Evolutionary conservation across 1,284 basidiomycete genomes (phyloP).

Genomic region (Cryptococcus sp.): DNA sequence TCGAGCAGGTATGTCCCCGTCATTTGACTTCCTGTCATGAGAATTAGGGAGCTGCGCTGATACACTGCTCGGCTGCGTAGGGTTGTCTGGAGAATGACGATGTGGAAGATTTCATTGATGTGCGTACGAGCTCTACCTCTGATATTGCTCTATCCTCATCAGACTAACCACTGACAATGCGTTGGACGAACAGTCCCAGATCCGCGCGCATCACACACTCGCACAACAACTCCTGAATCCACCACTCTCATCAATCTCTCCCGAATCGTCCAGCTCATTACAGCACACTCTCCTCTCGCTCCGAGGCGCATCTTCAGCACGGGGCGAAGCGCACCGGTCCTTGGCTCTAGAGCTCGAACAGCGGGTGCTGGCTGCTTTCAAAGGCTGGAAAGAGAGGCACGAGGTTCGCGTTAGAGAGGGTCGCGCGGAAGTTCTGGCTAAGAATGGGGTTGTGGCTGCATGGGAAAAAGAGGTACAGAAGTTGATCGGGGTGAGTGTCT

Average conservation of each 20-base stretch:
- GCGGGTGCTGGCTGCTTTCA: constrained; percentile 41
- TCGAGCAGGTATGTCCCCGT: constrained; percentile 66
- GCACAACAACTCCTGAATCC: constrained; percentile 54
- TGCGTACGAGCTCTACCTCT: constrained; percentile 51
- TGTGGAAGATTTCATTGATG: constrained; percentile 76
- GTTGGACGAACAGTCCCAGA: constrained; percentile 57
- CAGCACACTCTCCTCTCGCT: constrained; percentile 46
- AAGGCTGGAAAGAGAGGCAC: constrained; percentile 47
- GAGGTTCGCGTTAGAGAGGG: constrained; percentile 40
- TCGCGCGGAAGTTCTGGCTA: constrained; percentile 56
- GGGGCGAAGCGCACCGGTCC: constrained; percentile 44
- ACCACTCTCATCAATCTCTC: constrained; percentile 20
- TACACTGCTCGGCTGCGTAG: constrained; percentile 13
- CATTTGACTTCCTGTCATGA: not conserved
- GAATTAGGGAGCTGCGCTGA: not conserved
- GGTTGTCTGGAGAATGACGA: constrained; percentile 71
- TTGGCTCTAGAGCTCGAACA: constrained; percentile 47
- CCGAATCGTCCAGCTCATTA: constrained; percentile 37
- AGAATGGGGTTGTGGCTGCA: constrained; percentile 62
- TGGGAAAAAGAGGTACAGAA: constrained; percentile 62
- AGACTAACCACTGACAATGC: not conserved
- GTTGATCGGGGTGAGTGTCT: constrained; percentile 33
- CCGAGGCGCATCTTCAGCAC: constrained; percentile 34
- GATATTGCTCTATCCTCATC: not conserved
- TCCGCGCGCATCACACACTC: constrained; percentile 57